Percentiles rank a stretch among this genome's conserved stretches.
Evolutionary conservation across 2,329 filamentous ascomycete species (phyloP).

Genomic region (Fusarium sarcochroum): DNA sequence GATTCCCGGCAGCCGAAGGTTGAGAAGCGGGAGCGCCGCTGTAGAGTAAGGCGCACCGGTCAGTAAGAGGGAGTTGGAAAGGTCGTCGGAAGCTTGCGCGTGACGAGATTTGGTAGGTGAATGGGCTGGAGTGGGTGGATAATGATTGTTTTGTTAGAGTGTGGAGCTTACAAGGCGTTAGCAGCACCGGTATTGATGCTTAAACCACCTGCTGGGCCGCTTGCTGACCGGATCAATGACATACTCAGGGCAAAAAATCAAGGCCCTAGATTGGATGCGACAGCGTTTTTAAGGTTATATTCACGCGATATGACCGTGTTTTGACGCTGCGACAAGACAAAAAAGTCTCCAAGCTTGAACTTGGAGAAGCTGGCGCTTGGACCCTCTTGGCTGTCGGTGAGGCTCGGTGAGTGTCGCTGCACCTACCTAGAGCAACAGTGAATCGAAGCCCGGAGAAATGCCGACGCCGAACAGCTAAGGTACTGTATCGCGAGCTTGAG

Average conservation of each 20-base stretch:
- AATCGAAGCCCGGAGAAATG: slow-evolving; percentile 48
- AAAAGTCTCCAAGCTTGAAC: slow-evolving; percentile 35
- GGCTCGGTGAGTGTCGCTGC: slow-evolving; percentile 36
- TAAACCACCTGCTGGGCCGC: slow-evolving; percentile 71
- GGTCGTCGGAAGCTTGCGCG: slow-evolving; percentile 16
- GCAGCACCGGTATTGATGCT: slow-evolving; percentile 75
- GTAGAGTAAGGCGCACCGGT: slow-evolving; percentile 21
- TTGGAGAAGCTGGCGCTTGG: slow-evolving; percentile 41
- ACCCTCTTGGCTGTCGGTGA: slow-evolving; percentile 32
- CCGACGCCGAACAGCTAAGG: slow-evolving; percentile 41
- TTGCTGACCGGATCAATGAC: slow-evolving; percentile 70
- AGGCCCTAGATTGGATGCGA: slow-evolving; percentile 37
- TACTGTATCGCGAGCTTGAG: slow-evolving; percentile 34
- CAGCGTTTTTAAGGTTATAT: slow-evolving; percentile 38
- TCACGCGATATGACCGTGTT: slow-evolving; percentile 40
- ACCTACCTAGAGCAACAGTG: slow-evolving; percentile 5
- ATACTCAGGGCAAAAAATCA: slow-evolving; percentile 52
- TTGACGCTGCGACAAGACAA: slow-evolving; percentile 35
- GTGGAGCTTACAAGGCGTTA: slow-evolving; percentile 61
- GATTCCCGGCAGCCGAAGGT: slow-evolving; percentile 53
- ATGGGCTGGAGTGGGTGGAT: slow-evolving; percentile 32
- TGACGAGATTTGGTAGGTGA: background rate
- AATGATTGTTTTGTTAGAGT: slow-evolving; percentile 44
- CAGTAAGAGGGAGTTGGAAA: slow-evolving; percentile 30
- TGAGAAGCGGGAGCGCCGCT: slow-evolving; percentile 50